Base-by-base conservation (phyloP, 1,284 basidiomycete genomes). In the Cutaneotrichosporon sp. region DNA sequence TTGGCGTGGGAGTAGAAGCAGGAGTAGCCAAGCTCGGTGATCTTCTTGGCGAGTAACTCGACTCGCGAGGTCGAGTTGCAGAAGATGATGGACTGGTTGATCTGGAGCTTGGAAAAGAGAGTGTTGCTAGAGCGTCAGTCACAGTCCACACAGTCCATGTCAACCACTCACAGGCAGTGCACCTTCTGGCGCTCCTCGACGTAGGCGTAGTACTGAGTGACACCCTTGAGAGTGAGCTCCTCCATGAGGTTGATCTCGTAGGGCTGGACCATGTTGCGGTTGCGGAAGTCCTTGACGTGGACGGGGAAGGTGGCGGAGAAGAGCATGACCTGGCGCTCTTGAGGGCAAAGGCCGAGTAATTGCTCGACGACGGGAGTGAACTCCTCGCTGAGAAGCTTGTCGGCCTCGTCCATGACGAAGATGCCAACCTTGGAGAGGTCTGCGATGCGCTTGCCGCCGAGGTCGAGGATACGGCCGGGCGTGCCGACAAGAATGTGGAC, bases 171-270 rank as follows among this genome's bases (percentile, higher is more conserved):
- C 51, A 53, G 51, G 34, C 95, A 99, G 83, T 99, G 97, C 52
- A 99, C 97, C 83, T 99, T 99, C 83, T 99, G 97, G 67, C 93
- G 87, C 79, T 99, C 95, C 82, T 99, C 95, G 75, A 99, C 92
- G 79, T 94, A 99, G 69, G 95, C 95, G 78, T 99, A 99, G 81
- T 97, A 99, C 84, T 99, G 95, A 31, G 95, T 98, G 58, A 99
- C 97, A 85, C 95, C 95, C 72, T 92, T 92, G 59, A 99, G 84
- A 38, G 95, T 99, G 67, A 99, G 88, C 84, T 99, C 95, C 75
- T 99, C 97, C 97, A 99, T 99, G 78, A 99, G 88, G 82, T 99
- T 99, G 82, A 98, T 97, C 81, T 97, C 94, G 81, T 97, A 91
- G 9, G 95, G 94, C 68, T 89, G 87, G 67, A 87, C 88, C 95